These are phyloP conservation scores for Solanum peruvianum DNA, from an alignment of 257 asterid species.

Conservation along the genomic window DNA sequence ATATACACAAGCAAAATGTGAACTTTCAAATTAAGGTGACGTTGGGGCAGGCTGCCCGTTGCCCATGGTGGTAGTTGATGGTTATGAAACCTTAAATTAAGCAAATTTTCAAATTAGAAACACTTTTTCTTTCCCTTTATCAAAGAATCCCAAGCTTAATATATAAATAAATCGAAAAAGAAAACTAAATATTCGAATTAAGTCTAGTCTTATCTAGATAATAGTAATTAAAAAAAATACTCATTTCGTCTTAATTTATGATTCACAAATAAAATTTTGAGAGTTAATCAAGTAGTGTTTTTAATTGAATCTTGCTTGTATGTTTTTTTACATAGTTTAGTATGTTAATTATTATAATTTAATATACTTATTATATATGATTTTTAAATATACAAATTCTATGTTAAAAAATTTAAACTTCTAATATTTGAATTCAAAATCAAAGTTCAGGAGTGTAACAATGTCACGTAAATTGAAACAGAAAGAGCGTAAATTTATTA, in stretches of 20 bases:
- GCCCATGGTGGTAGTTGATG: constrained; percentile 18
- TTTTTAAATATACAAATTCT: neutral
- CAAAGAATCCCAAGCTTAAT: neutral
- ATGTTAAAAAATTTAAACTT: too few relatives aligned
- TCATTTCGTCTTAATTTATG: too few relatives aligned
- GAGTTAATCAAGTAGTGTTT: neutral
- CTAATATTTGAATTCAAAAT: neutral
- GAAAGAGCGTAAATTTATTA: neutral
- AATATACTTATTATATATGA: neutral
- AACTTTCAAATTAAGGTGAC: neutral
- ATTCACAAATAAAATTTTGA: too few relatives aligned
- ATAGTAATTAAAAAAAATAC: neutral
- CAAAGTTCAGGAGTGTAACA: rapidly evolving
- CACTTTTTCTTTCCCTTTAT: constrained; percentile 1
- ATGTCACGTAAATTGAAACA: neutral
- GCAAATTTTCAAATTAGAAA: constrained; percentile 7
- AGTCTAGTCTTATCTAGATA: neutral
- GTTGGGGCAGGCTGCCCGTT: constrained; percentile 31
- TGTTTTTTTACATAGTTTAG: neutral
- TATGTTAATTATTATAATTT: neutral
- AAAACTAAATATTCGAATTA: neutral
- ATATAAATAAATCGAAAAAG: neutral
- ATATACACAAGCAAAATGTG: neutral
- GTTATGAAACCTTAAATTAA: constrained; percentile 19
- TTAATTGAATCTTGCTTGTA: neutral